These are phyloP conservation scores for Plantago major DNA, from an alignment of 257 asterid genomes.

Conservation along the genomic window DNA sequence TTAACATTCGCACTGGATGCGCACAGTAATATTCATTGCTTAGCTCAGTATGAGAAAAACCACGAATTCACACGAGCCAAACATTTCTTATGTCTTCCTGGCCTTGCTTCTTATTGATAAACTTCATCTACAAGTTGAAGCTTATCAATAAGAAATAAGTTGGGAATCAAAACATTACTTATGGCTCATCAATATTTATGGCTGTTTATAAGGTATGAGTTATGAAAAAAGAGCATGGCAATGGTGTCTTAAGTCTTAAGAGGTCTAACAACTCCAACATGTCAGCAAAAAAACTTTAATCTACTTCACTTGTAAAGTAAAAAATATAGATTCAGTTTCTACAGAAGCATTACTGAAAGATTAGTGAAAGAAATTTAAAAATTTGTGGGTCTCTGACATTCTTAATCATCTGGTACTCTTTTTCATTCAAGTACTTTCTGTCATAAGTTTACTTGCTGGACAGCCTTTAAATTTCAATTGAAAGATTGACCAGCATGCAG, in stretches of 20 bases:
- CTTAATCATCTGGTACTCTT: not conserved
- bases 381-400: not conserved
- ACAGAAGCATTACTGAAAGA: not conserved
- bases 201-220: no score
- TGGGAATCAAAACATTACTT: no score
- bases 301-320: not conserved
- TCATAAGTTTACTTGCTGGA: not conserved
- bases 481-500: constrained; percentile 1
- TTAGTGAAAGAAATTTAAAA: not conserved
- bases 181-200: no score
- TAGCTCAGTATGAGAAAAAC: no score
- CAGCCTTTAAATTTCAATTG: not conserved
- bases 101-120: no score
- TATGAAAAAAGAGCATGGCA: not conserved
- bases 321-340: not conserved
- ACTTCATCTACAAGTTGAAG: no score
- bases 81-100: no score
- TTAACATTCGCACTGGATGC: no score
- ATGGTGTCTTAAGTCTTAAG: not conserved
- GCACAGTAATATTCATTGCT: no score
- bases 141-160: no score
- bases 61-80: no score
- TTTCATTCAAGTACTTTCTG: not conserved
- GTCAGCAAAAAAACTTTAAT: not conserved
- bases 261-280: not conserved